Evolutionary conservation across 768 basidiomycete genomes (phyloP).

Genomic region (Suillus subalutaceus): DNA sequence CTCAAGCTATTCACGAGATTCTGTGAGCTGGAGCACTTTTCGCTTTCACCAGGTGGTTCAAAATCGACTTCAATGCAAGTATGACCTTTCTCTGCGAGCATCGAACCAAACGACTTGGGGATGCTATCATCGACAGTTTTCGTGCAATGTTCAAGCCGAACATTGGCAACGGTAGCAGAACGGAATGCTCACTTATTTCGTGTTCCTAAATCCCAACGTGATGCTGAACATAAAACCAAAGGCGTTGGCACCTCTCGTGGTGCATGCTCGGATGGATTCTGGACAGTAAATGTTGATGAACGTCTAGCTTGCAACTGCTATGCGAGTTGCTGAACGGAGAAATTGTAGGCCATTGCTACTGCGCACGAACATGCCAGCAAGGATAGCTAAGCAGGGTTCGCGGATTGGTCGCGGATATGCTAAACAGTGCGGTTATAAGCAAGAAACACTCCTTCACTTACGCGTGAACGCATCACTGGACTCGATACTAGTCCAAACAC

Average conservation of each 20-base stretch:
- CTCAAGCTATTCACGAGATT: slow-evolving; percentile 43
- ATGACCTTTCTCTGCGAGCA: slow-evolving; percentile 52
- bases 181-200: slow-evolving; percentile 36
- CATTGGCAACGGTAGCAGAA: background rate
- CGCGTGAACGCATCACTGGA: background rate
- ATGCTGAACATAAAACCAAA: slow-evolving; percentile 53
- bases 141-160: background rate
- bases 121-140: slow-evolving; percentile 27
- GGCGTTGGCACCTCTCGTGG: slow-evolving; percentile 55
- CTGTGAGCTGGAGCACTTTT: slow-evolving; percentile 11
- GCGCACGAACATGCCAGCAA: background rate
- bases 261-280: slow-evolving; percentile 41
- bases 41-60: slow-evolving; percentile 22
- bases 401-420: background rate
- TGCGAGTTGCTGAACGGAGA: background rate
- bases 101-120: slow-evolving; percentile 36
- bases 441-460: background rate
- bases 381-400: background rate
- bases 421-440: background rate
- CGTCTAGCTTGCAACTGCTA: background rate
- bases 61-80: slow-evolving; percentile 50
- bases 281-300: slow-evolving; percentile 40
- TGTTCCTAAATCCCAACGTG: slow-evolving; percentile 46
- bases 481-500: background rate
- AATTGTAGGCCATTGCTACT: background rate